Percentiles rank a stretch among this genome's conserved stretches.
These are phyloP conservation scores for Eimeria sp. DNA, from an alignment of 169 alveolate species.

Conservation along the genomic window DNA sequence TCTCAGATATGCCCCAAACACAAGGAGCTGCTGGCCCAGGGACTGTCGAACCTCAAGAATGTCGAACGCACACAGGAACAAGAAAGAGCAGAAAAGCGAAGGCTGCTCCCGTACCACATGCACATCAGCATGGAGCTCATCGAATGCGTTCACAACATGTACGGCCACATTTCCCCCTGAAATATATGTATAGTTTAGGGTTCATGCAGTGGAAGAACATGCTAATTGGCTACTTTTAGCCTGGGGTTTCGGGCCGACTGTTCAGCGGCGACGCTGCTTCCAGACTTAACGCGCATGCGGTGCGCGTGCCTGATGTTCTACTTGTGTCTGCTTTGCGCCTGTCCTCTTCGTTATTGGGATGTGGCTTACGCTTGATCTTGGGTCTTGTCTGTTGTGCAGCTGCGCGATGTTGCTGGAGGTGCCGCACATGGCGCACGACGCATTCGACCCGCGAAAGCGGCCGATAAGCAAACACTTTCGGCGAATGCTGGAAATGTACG, in stretches of 20 bases:
- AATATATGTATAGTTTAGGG: background rate
- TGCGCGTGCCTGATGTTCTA: no score
- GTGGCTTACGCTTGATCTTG: no score
- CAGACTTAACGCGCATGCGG: no score
- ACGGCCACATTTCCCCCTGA: background rate
- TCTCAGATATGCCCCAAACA: slow-evolving; percentile 96
- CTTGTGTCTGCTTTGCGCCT: no score
- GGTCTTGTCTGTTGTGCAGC: slow-evolving; percentile 12
- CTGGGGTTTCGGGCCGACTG: no score
- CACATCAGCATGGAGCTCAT: slow-evolving; percentile 97
- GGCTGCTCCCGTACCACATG: slow-evolving; percentile 98
- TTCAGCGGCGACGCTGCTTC: no score
- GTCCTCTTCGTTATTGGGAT: no score
- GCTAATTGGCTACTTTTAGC: no score
- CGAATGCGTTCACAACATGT: slow-evolving; percentile 96
- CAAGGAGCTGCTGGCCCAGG: slow-evolving; percentile 97
- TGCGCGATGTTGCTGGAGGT: slow-evolving; percentile 88
- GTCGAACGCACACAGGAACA: slow-evolving; percentile 97
- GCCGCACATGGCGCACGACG: slow-evolving; percentile 82
- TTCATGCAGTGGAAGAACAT: no score
- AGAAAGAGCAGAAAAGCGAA: slow-evolving; percentile 97
- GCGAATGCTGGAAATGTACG: slow-evolving; percentile 96
- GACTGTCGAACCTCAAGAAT: slow-evolving; percentile 92
- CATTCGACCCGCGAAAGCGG: slow-evolving; percentile 83
- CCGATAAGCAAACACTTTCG: slow-evolving; percentile 94